Conservation (phyloP, 495 filamentous ascomycete species). For the Annulohypoxylon bovei region DNA sequence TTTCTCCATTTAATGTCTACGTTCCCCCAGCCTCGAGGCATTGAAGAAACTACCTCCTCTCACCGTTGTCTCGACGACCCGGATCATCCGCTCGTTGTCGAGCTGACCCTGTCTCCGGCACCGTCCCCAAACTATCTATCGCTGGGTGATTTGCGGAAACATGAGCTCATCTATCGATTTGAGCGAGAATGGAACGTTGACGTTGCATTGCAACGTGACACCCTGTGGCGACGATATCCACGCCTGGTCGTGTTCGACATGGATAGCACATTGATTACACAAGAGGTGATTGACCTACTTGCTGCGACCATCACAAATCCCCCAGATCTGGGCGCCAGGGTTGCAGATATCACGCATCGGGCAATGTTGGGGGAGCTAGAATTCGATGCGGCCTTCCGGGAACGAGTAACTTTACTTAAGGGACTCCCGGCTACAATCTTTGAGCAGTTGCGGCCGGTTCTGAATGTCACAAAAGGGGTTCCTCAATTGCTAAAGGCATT, state of each 20-base stretch:
- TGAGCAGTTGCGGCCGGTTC: slow-evolving; percentile 73
- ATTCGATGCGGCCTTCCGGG: slow-evolving; percentile 81
- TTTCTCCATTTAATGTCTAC: slow-evolving; percentile 79
- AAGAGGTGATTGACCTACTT: slow-evolving; percentile 96
- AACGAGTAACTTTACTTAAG: slow-evolving; percentile 80
- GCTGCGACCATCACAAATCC: slow-evolving; percentile 73
- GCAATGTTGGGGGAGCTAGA: slow-evolving; percentile 99
- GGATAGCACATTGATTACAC: slow-evolving; percentile 95
- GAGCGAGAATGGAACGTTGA: slow-evolving; percentile 90
- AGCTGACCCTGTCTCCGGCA: slow-evolving; percentile 74
- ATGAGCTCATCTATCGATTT: slow-evolving; percentile 82
- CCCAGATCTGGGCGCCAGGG: slow-evolving; percentile 66
- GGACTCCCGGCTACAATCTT: slow-evolving; percentile 84
- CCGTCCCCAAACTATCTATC: slow-evolving; percentile 74
- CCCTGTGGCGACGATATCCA: slow-evolving; percentile 77
- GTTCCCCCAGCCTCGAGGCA: slow-evolving; percentile 67
- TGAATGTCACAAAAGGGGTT: slow-evolving; percentile 86
- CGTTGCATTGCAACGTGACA: slow-evolving; percentile 75
- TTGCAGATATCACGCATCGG: slow-evolving; percentile 80
- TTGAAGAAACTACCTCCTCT: slow-evolving; percentile 68
- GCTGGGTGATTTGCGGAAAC: slow-evolving; percentile 74
- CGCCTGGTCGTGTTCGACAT: slow-evolving; percentile 94
- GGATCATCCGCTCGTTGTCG: slow-evolving; percentile 71
- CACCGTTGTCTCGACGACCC: slow-evolving; percentile 74
- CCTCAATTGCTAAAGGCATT: slow-evolving; percentile 74